Evolutionary conservation across 768 basidiomycete species (phyloP).

Genomic region (Lentinula aciculospora): DNA sequence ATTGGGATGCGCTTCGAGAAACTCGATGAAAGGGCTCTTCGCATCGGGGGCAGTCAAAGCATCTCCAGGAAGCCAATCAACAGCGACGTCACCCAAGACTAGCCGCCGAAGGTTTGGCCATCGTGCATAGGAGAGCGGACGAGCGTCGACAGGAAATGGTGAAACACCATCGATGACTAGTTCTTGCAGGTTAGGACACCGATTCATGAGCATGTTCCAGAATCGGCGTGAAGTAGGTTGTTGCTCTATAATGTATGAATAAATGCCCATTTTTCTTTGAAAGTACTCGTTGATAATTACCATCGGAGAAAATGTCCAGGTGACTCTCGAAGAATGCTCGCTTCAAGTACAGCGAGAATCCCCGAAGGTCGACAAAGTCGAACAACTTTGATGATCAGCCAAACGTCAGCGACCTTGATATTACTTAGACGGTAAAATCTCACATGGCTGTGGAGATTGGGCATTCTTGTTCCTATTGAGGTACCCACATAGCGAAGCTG

Average conservation of each 20-base stretch:
- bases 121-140: slow-evolving; percentile 48
- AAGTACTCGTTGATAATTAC: slow-evolving; percentile 28
- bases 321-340: slow-evolving; percentile 60
- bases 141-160: slow-evolving; percentile 48
- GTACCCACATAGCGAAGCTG: slow-evolving; percentile 57
- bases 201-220: slow-evolving; percentile 67
- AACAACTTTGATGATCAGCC: slow-evolving; percentile 44
- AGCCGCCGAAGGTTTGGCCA: slow-evolving; percentile 65
- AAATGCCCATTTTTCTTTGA: background rate
- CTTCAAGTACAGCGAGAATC: slow-evolving; percentile 58
- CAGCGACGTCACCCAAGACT: slow-evolving; percentile 57
- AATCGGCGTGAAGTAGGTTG: slow-evolving; percentile 44
- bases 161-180: slow-evolving; percentile 52
- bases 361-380: slow-evolving; percentile 56
- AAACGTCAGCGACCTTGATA: background rate
- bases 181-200: slow-evolving; percentile 63
- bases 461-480: slow-evolving; percentile 56
- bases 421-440: slow-evolving; percentile 16
- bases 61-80: slow-evolving; percentile 44
- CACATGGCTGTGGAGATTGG: slow-evolving; percentile 57
- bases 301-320: slow-evolving; percentile 48
- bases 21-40: slow-evolving; percentile 57
- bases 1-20: slow-evolving; percentile 59
- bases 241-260: slow-evolving; percentile 33
- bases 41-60: slow-evolving; percentile 30